Evolutionary conservation across 176 grass and related monocot species (phyloP), one percentile per base, ranked within the genome.

Genomic region (Paspalum vaginatum): DNA sequence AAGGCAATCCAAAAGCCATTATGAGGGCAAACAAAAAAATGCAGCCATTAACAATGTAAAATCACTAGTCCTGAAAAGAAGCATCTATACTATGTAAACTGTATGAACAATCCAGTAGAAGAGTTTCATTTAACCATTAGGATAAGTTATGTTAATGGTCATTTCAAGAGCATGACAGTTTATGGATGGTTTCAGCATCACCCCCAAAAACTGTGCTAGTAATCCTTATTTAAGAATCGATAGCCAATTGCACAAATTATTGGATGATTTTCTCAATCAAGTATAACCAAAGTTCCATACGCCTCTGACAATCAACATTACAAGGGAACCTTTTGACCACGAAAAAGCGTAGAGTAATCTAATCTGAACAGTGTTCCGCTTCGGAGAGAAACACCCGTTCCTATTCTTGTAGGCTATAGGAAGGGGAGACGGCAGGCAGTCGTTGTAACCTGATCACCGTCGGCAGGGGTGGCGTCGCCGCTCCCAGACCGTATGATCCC

Each of bases 401-500:
- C 14, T 1, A 21, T 10, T 6, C 4, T n/a, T n/a, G n/a, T n/a
- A n/a, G n/a, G n/a, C n/a, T 9, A 22, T 9, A 47, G 1, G 38
- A 75, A 74, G 0, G 21, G 21, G 55, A 44, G 6, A 42, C 22
- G 32, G 44, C 53, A 38, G 67, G 22, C 20, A 17, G 20, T 43
- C 8, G 8, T 38, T 61, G 9, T 63, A 38, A 98, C 96, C 96
- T 93, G 92, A 81, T 98, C 96, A 57, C 92, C 96, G 1, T 95
- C 92, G 9, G 39, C 80, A 75, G 96, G 92, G 16, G 82, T 95
- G 2, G 22, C 84, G 20, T 87, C 68, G 42, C 90, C 88, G 10
- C 72, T 78, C 71, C 96, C 92, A 26, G 92, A 91, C 73, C 90
- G 78, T 68, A 98, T 78, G 25, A 85, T 73, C 24, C 88, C 92